Conservation (phyloP, 768 basidiomycete genomes). For the Suillus alpinus region DNA sequence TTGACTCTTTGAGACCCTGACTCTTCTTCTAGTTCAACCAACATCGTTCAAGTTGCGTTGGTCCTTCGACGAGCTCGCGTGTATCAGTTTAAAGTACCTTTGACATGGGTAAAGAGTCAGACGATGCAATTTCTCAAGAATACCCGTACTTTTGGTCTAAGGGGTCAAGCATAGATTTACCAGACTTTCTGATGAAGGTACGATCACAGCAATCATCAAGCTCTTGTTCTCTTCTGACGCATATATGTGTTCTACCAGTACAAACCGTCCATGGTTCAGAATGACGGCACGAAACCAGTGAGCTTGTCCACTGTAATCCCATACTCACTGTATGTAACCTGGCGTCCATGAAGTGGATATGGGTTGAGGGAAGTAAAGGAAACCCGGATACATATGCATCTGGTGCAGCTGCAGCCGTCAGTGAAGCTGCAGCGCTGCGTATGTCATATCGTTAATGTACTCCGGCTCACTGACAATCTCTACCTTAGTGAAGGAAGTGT, state of each 20-base stretch:
- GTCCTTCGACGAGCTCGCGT: not conserved
- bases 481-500: constrained; percentile 52
- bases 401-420: constrained; percentile 30
- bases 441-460: constrained; percentile 12
- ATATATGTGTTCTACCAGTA: constrained; percentile 40
- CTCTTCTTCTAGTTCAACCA: not conserved
- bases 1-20: too few species aligned
- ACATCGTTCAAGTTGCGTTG: too few species aligned
- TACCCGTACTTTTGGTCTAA: constrained; percentile 56
- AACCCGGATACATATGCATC: constrained; percentile 5
- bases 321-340: not conserved
- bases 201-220: constrained; percentile 1
- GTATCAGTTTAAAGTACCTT: not conserved
- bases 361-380: constrained; percentile 38
- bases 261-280: constrained; percentile 74
- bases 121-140: constrained; percentile 38
- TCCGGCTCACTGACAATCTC: not conserved
- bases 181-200: constrained; percentile 59
- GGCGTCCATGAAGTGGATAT: constrained; percentile 55
- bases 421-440: constrained; percentile 49
- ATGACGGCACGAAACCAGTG: constrained; percentile 75
- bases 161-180: constrained; percentile 38
- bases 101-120: constrained; percentile 14
- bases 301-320: constrained; percentile 17
- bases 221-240: constrained; percentile 5